Evolutionary conservation across 2,329 filamentous ascomycete genomes (phyloP).

Genomic region (Plenodomus biglobosus): DNA sequence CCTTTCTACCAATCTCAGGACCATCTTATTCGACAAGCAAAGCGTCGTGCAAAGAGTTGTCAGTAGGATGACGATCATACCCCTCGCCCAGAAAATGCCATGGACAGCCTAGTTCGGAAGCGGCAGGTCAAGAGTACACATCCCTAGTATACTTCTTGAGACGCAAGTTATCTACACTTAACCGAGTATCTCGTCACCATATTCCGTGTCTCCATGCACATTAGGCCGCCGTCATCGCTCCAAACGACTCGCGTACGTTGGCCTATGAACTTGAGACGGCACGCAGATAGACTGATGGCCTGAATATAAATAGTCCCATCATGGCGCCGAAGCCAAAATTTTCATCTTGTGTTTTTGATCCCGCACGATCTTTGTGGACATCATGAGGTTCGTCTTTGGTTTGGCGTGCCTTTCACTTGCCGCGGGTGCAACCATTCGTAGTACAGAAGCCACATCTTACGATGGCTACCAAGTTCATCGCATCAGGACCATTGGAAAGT

Average conservation of each 20-base stretch:
- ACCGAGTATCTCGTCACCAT: slow-evolving; percentile 3
- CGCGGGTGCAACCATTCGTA: slow-evolving; percentile 22
- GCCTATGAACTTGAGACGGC: not conserved
- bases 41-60: not conserved
- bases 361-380: not conserved
- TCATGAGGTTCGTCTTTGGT: slow-evolving; percentile 19
- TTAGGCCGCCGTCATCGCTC: slow-evolving; percentile 7
- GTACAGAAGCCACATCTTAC: slow-evolving; percentile 35
- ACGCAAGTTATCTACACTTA: slow-evolving; percentile 9
- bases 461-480: slow-evolving; percentile 48
- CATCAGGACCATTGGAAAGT: slow-evolving; percentile 39
- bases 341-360: not conserved
- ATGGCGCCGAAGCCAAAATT: not conserved
- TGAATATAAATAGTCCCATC: not conserved
- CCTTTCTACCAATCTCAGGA: too few relatives aligned
- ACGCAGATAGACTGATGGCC: not conserved
- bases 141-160: slow-evolving; percentile 9
- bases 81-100: slow-evolving; percentile 25
- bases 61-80: slow-evolving; percentile 16
- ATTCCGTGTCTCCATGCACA: slow-evolving; percentile 9
- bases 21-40: too few relatives aligned
- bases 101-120: slow-evolving; percentile 17
- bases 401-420: slow-evolving; percentile 20
- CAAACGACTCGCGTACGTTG: not conserved
- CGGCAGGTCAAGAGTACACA: slow-evolving; percentile 24